These are phyloP conservation scores for Tetracladium setigerum DNA, from an alignment of 495 filamentous ascomycete species.

Conservation along the genomic window DNA sequence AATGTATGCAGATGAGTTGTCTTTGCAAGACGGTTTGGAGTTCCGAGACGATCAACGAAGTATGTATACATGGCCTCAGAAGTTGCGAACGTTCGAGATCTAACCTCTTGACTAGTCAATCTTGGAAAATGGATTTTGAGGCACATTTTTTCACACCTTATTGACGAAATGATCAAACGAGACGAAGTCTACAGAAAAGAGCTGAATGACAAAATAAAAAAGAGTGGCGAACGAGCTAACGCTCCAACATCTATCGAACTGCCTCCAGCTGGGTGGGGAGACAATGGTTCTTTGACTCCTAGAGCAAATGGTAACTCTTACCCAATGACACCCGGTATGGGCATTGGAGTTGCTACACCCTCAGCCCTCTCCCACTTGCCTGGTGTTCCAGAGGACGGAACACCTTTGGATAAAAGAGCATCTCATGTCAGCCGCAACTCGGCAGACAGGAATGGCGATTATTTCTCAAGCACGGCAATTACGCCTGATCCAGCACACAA, in stretches of 20 bases:
- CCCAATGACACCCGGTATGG: conserved; percentile 62
- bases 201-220: conserved; percentile 53
- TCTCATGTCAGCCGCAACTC: conserved; percentile 40
- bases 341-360: conserved; percentile 76
- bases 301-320: conserved; percentile 51
- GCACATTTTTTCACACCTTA: conserved; percentile 83
- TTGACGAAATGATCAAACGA: conserved; percentile 79
- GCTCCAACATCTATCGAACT: conserved; percentile 62
- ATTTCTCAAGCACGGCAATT: conserved; percentile 46
- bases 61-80: conserved; percentile 37
- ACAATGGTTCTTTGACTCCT: conserved; percentile 49
- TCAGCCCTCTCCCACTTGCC: conserved; percentile 31
- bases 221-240: conserved; percentile 46
- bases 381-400: conserved; percentile 44
- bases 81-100: conserved; percentile 6
- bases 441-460: conserved; percentile 48
- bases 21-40: conserved; percentile 61
- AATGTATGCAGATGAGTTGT: conserved; percentile 86
- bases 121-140: conserved; percentile 94
- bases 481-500: conserved; percentile 21
- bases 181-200: conserved; percentile 65
- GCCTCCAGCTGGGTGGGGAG: conserved; percentile 45
- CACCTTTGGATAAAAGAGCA: conserved; percentile 30
- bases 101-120: conserved; percentile 55
- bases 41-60: conserved; percentile 93